These are phyloP conservation scores for Hibiscus mutabilis DNA, from an alignment of 345 rosid species.

Conservation along the genomic window DNA sequence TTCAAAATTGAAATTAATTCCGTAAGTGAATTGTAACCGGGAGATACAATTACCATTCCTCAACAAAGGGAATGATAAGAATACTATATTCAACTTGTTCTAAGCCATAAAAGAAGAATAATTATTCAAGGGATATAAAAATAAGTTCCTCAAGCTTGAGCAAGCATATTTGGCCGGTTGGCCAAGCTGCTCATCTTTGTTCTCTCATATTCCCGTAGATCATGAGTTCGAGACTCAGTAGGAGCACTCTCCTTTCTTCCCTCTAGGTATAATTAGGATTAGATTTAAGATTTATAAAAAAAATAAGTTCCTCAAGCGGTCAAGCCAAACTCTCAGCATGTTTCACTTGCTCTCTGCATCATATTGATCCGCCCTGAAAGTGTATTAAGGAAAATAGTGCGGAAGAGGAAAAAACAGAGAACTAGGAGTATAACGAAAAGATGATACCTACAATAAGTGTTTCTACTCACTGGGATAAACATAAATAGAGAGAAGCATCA, in stretches of 20 bases:
- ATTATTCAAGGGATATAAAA: background rate
- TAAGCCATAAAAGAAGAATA: background rate
- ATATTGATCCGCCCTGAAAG: conserved; percentile 37
- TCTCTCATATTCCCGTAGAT: no score
- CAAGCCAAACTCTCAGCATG: background rate
- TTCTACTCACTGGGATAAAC: no score
- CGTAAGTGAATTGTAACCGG: background rate
- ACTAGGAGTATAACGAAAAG: background rate
- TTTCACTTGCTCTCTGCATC: conserved; percentile 48
- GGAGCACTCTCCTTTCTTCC: no score
- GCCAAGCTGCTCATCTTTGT: no score
- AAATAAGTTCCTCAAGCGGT: conserved; percentile 5
- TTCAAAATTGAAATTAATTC: conserved; percentile 4
- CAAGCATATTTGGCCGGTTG: no score
- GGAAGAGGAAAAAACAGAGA: background rate
- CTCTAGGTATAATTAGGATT: no score
- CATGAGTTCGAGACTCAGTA: no score
- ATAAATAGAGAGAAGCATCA: no score
- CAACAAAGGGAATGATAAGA: conserved; percentile 2
- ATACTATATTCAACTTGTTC: background rate
- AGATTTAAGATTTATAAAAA: no score
- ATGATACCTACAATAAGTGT: background rate
- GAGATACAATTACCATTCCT: conserved; percentile 11
- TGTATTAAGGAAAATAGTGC: conserved; percentile 27
- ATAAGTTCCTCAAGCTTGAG: conserved; percentile 7